A percentile compares a stretch with the other conserved stretches of the same genome.
phyloP scores from a whole-genome alignment of 805 yeast species.

The Kodamaea kaohsiungensis region DNA sequence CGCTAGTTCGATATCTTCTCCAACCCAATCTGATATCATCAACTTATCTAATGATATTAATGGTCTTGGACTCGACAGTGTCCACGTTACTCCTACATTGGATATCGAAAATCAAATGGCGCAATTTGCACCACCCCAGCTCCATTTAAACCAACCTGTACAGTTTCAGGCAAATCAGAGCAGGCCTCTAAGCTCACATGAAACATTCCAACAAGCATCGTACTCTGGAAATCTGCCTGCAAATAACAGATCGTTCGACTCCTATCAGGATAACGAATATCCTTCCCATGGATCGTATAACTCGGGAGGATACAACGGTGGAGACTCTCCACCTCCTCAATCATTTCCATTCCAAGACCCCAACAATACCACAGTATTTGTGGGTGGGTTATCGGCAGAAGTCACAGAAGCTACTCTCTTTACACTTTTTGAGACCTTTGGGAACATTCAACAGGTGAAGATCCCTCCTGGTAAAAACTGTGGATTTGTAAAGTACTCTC shows the following conservation, averaged over 20 bases:
- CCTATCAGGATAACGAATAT: background rate
- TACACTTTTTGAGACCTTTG: slow-evolving; percentile 70
- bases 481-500: slow-evolving; percentile 83
- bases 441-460: slow-evolving; percentile 66
- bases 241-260: too few species aligned
- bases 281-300: background rate
- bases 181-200: background rate
- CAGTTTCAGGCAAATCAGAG: background rate
- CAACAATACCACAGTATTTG: slow-evolving; percentile 72
- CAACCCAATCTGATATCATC: background rate
- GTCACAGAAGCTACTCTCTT: slow-evolving; percentile 62
- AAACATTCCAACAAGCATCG: background rate
- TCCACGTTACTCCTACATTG: background rate
- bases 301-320: background rate
- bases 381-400: slow-evolving; percentile 71
- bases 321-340: background rate
- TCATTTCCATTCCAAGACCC: slow-evolving; percentile 40
- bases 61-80: background rate
- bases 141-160: too few species aligned
- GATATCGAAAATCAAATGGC: background rate
- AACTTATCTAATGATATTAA: background rate
- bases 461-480: slow-evolving; percentile 83
- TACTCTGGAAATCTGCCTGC: background rate
- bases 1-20: background rate
- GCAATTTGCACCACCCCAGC: background rate